Percentiles rank a stretch among this genome's conserved stretches.
Evolutionary conservation across 495 filamentous ascomycete species (phyloP).

Genomic region (Aspergillus kassunensis): DNA sequence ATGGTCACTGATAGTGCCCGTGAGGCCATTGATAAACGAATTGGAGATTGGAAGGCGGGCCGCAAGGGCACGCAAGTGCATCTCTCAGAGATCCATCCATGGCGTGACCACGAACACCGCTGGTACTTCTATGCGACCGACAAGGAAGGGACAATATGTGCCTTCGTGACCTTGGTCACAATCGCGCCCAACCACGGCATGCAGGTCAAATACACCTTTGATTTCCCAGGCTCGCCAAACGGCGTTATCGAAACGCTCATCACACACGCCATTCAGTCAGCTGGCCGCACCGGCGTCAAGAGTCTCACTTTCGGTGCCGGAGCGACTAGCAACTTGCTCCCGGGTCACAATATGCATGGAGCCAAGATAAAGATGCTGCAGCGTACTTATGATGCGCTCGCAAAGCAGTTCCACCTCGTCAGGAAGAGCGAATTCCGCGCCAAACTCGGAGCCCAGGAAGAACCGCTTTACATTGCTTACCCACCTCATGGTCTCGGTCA

Average conservation of each 20-base stretch:
- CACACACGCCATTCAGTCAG: conserved; percentile 67
- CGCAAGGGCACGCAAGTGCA: conserved; percentile 83
- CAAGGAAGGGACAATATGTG: conserved; percentile 61
- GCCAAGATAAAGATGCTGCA: conserved; percentile 67
- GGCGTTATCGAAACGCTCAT: conserved; percentile 79
- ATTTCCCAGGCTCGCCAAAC: conserved; percentile 73
- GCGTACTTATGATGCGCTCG: conserved; percentile 71
- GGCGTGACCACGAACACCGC: conserved; percentile 72
- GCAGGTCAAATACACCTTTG: conserved; percentile 84
- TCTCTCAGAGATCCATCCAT: conserved; percentile 77
- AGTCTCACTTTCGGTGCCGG: conserved; percentile 77
- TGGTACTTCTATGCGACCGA: conserved; percentile 76
- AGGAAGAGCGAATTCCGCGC: conserved; percentile 83
- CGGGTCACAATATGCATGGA: conserved; percentile 72
- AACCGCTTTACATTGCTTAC: conserved; percentile 77
- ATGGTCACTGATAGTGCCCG: conserved; percentile 58
- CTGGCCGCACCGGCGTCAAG: conserved; percentile 58
- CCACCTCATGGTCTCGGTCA: conserved; percentile 75
- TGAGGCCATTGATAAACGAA: conserved; percentile 61
- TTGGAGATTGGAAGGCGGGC: conserved; percentile 71
- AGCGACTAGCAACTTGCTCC: conserved; percentile 60
- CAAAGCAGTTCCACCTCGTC: conserved; percentile 70
- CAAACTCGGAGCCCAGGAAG: conserved; percentile 75
- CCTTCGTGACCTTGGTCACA: conserved; percentile 69
- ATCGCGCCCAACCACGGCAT: conserved; percentile 72